These are phyloP conservation scores for Penicillium sp. DNA, from an alignment of 2,329 filamentous ascomycete species.

Conservation along the genomic window DNA sequence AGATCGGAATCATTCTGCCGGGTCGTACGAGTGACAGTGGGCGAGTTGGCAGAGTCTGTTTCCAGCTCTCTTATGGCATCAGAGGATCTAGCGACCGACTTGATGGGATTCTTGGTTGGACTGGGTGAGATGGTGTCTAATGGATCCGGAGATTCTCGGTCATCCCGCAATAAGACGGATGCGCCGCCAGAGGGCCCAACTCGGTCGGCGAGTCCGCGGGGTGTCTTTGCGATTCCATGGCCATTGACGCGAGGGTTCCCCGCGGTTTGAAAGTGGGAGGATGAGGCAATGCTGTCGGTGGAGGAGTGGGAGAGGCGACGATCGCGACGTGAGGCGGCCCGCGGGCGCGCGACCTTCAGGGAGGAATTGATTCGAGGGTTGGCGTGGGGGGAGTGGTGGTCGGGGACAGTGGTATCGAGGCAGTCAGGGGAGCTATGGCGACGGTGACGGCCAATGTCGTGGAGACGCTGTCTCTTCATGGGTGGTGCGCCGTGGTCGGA, in stretches of 20 bases:
- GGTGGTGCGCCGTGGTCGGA: slow-evolving; percentile 27
- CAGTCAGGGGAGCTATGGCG: slow-evolving; percentile 40
- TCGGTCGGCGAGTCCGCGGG: slow-evolving; percentile 14
- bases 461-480: slow-evolving; percentile 32
- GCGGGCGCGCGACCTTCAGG: slow-evolving; percentile 22
- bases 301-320: slow-evolving; percentile 23
- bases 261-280: slow-evolving; percentile 16
- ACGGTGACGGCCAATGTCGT: slow-evolving; percentile 24
- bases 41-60: slow-evolving; percentile 16
- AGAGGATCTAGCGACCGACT: slow-evolving; percentile 10
- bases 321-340: slow-evolving; percentile 17
- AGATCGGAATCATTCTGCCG: slow-evolving; percentile 13
- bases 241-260: slow-evolving; percentile 14
- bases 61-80: slow-evolving; percentile 8
- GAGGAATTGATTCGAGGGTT: slow-evolving; percentile 17
- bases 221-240: slow-evolving; percentile 15
- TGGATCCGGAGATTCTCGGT: slow-evolving; percentile 29
- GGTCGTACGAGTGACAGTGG: slow-evolving; percentile 21
- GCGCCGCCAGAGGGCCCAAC: slow-evolving; percentile 11
- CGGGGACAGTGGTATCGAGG: slow-evolving; percentile 33
- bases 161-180: slow-evolving; percentile 11
- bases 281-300: slow-evolving; percentile 17
- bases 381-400: slow-evolving; percentile 10
- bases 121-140: slow-evolving; percentile 30
- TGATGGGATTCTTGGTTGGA: slow-evolving; percentile 6